Evolutionary conservation across 2,329 filamentous ascomycete species (phyloP), one percentile per base, ranked within the genome.

Genomic region (Emmonsiellopsis sp.): DNA sequence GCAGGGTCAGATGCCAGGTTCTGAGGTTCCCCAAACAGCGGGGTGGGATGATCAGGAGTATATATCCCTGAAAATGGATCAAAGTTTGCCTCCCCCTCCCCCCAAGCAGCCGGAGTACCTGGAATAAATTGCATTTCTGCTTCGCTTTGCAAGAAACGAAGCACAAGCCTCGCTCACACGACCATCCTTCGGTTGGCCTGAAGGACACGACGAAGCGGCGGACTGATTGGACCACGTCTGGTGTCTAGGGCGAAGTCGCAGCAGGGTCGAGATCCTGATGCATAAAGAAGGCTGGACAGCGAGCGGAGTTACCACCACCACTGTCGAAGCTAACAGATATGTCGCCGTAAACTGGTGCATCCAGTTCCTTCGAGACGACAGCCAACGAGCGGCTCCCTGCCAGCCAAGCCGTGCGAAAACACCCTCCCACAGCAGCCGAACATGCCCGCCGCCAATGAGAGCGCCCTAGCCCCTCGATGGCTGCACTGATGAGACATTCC

Each of bases 191-290:
- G 40, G 40, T 42, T 49, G 46, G 46, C 46, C 38, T 49, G 46
- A 40, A 38, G 46, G 15, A 32, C 30, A 16, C 34, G 20, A 20
- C 15, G 30, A 30, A 26, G 26, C 2, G 30, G 26, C 6, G 30
- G 20, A 32, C 31, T 52, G 50, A 52, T 52, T 52, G 50, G 50
- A 31, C 50, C 50, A 52, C 50, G 41, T 52, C 32, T 30, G 31
- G 37, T 15, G 11, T 40, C 15, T 50, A 41, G 47, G 47, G 35
- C 35, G 35, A 32, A 38, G 8, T 40, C 13, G 47, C 20, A 50
- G 13, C 16, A 50, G 20, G 35, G 47, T 38, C 35, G 45, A 50
- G 34, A 50, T 38, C 34, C 16, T n/a, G 40, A 50, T 43, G 15
- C 15, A 35, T 16, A 51, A 40, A 15, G 35, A 41, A 41, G 20